phyloP scores from a whole-genome alignment of 2,329 filamentous ascomycete genomes.

The Clonostachys chloroleuca region DNA sequence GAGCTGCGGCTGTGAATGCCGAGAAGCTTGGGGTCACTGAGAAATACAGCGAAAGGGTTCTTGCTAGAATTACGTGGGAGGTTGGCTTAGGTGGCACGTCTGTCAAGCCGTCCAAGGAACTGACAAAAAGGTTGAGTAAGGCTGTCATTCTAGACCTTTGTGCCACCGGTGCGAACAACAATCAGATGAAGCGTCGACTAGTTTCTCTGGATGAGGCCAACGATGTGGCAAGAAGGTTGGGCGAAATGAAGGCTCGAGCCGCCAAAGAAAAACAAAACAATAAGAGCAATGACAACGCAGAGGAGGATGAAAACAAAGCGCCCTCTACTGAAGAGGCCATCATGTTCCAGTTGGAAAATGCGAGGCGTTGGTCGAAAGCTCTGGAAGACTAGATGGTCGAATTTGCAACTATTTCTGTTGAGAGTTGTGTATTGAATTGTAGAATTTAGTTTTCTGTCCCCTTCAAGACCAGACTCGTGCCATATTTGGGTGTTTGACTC shows the following conservation, averaged over 20 bases:
- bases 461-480: too few species aligned
- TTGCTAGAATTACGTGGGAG: constrained; percentile 16
- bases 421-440: too few species aligned
- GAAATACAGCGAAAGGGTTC: constrained; percentile 3
- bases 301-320: constrained; percentile 9
- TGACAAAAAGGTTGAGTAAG: constrained; percentile 4
- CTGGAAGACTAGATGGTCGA: too few species aligned
- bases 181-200: constrained; percentile 37
- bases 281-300: constrained; percentile 14
- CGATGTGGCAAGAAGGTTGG: constrained; percentile 51
- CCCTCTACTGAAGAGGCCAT: too few species aligned
- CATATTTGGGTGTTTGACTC: too few species aligned
- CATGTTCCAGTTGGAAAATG: too few species aligned
- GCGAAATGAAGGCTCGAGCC: constrained; percentile 37
- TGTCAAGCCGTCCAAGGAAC: constrained; percentile 2
- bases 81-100: constrained; percentile 13
- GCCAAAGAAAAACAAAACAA: constrained; percentile 17
- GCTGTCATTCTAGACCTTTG: constrained; percentile 26
- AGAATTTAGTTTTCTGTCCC: too few species aligned
- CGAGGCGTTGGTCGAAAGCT: too few species aligned
- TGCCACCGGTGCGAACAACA: constrained; percentile 17
- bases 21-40: constrained; percentile 6
- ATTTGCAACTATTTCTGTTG: too few species aligned
- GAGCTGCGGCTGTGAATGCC: neutral
- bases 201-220: constrained; percentile 53